These are phyloP conservation scores for Podospora australis DNA, from an alignment of 495 filamentous ascomycete species.

Conservation along the genomic window DNA sequence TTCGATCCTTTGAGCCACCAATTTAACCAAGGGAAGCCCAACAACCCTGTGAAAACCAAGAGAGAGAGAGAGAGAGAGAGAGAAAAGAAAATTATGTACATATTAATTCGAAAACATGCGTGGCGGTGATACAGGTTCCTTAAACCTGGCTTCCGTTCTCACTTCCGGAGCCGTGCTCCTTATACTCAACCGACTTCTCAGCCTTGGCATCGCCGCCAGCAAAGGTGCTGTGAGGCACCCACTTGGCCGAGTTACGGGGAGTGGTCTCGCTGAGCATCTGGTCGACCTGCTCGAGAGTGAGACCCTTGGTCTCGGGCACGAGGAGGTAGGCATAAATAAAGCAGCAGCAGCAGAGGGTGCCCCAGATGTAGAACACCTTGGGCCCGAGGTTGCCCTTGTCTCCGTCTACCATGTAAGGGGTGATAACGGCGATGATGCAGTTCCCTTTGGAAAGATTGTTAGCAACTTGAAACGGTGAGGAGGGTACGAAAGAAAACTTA, in stretches of 20 bases:
- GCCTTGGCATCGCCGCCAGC: conserved; percentile 33
- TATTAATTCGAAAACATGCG: too few species aligned
- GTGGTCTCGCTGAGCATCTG: conserved; percentile 76
- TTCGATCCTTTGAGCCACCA: too few species aligned
- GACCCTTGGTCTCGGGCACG: conserved; percentile 77
- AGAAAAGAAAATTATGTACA: too few species aligned
- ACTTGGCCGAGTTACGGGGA: conserved; percentile 58
- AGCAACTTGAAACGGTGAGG: neutral
- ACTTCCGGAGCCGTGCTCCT: neutral
- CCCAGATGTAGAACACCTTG: conserved; percentile 78
- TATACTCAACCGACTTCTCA: conserved; percentile 7
- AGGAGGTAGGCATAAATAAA: conserved; percentile 72
- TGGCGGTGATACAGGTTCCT: too few species aligned
- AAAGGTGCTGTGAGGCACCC: conserved; percentile 66
- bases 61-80: too few species aligned
- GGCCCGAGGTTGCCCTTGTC: conserved; percentile 63
- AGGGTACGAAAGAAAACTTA: conserved; percentile 8
- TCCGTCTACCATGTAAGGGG: conserved; percentile 67
- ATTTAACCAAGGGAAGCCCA: too few species aligned
- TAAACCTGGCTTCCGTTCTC: neutral
- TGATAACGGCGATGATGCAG: conserved; percentile 65
- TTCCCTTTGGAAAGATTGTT: conserved; percentile 39
- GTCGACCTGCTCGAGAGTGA: conserved; percentile 86
- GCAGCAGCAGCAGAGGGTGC: conserved; percentile 54
- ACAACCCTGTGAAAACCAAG: too few species aligned